These are phyloP conservation scores for Aspergillus kassunensis DNA, from an alignment of 495 filamentous ascomycete species.

Conservation along the genomic window DNA sequence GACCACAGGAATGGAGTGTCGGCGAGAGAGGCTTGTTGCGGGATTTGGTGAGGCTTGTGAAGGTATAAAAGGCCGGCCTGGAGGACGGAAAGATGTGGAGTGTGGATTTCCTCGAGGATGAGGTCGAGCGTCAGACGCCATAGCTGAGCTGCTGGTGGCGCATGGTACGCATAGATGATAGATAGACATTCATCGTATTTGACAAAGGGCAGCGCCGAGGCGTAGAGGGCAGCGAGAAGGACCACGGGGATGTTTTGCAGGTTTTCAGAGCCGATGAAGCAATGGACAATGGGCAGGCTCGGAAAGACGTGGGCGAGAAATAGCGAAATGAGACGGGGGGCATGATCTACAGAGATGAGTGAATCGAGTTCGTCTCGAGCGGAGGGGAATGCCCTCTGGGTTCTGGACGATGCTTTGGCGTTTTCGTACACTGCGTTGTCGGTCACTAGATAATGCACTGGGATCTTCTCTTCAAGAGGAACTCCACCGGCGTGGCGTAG, in stretches of 20 bases:
- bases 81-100: constrained; percentile 29
- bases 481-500: constrained; percentile 38
- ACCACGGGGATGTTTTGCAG: constrained; percentile 26
- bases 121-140: constrained; percentile 35
- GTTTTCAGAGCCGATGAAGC: constrained; percentile 19
- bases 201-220: constrained; percentile 31
- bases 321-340: constrained; percentile 24
- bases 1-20: constrained; percentile 37
- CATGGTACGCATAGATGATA: constrained; percentile 28
- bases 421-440: constrained; percentile 19
- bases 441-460: constrained; percentile 34
- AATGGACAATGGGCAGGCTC: constrained; percentile 29
- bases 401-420: constrained; percentile 2
- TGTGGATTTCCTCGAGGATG: constrained; percentile 33
- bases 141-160: constrained; percentile 22
- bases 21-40: constrained; percentile 20
- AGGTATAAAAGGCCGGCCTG: constrained; percentile 35
- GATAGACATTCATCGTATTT: constrained; percentile 31
- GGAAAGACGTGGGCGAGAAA: constrained; percentile 34
- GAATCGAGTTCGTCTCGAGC: constrained; percentile 24
- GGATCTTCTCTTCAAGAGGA: constrained; percentile 29
- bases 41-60: constrained; percentile 21
- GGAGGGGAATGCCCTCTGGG: background rate
- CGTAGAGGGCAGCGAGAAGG: constrained; percentile 36
- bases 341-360: constrained; percentile 28